Evolutionary conservation across 106 monocot genomes (phyloP).

Genomic region (Amphibolis antarctica): DNA sequence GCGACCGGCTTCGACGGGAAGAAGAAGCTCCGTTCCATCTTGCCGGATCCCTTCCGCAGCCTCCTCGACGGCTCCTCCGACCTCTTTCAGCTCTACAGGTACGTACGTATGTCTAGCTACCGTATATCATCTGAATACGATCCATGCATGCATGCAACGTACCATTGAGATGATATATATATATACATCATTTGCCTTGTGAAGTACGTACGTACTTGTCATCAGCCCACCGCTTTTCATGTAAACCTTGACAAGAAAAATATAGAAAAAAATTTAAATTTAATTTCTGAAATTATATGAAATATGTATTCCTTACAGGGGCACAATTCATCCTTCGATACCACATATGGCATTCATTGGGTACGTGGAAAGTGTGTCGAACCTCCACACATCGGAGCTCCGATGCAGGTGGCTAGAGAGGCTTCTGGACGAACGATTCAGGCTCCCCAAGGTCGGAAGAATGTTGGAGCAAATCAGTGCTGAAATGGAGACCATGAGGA

Average conservation of each 20-base stretch:
- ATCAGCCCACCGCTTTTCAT: too few relatives aligned
- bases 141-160: too few relatives aligned
- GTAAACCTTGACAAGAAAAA: too few relatives aligned
- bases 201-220: too few relatives aligned
- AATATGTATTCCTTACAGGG: constrained; percentile 18
- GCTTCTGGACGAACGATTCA: constrained; percentile 44
- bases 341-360: constrained; percentile 82
- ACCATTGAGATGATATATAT: too few relatives aligned
- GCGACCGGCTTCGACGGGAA: constrained; percentile 82
- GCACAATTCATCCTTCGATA: constrained; percentile 61
- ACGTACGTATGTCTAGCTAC: neutral
- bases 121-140: neutral
- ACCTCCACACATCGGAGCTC: constrained; percentile 82
- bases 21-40: constrained; percentile 50
- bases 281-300: too few relatives aligned
- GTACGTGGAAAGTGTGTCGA: constrained; percentile 82
- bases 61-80: constrained; percentile 32
- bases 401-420: constrained; percentile 66
- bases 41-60: constrained; percentile 43
- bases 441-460: constrained; percentile 36
- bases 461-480: constrained; percentile 37
- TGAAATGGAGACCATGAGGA: constrained; percentile 60
- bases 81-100: constrained; percentile 80
- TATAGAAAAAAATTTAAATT: too few relatives aligned
- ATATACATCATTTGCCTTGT: too few relatives aligned